These are phyloP conservation scores for Hypoxylon sp. DNA, from an alignment of 2,329 filamentous ascomycete species.

Conservation along the genomic window DNA sequence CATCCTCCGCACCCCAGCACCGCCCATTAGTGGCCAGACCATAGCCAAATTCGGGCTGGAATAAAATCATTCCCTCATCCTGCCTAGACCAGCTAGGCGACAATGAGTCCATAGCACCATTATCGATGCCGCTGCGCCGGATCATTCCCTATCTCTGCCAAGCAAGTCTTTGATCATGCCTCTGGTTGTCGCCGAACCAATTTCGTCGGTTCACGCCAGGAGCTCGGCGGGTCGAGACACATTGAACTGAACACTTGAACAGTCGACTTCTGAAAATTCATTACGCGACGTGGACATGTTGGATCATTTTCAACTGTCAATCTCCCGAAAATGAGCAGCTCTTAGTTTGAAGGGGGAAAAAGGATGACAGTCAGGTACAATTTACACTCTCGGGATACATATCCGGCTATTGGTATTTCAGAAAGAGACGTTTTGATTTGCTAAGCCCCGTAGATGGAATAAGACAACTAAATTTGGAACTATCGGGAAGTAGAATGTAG, in stretches of 20 bases:
- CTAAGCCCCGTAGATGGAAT: not conserved
- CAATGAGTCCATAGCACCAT: constrained; percentile 14
- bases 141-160: constrained; percentile 28
- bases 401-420: not conserved
- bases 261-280: not conserved
- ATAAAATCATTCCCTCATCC: constrained; percentile 24
- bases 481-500: not conserved
- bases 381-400: not conserved
- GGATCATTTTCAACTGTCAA: not conserved
- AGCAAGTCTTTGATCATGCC: constrained; percentile 7
- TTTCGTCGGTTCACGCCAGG: constrained; percentile 16
- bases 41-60: constrained; percentile 13
- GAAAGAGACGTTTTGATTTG: not conserved
- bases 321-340: not conserved
- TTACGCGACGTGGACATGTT: not conserved
- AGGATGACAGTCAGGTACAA: not conserved
- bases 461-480: not conserved
- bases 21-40: constrained; percentile 23
- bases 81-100: constrained; percentile 1
- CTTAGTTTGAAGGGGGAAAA: not conserved
- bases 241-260: not conserved
- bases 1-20: constrained; percentile 14
- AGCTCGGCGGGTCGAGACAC: constrained; percentile 3
- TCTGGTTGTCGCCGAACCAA: constrained; percentile 26
- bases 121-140: constrained; percentile 17